Evolutionary conservation across 306 rosid species (phyloP), one percentile per base, ranked within the genome.

Genomic region (Luffa aegyptiaca): DNA sequence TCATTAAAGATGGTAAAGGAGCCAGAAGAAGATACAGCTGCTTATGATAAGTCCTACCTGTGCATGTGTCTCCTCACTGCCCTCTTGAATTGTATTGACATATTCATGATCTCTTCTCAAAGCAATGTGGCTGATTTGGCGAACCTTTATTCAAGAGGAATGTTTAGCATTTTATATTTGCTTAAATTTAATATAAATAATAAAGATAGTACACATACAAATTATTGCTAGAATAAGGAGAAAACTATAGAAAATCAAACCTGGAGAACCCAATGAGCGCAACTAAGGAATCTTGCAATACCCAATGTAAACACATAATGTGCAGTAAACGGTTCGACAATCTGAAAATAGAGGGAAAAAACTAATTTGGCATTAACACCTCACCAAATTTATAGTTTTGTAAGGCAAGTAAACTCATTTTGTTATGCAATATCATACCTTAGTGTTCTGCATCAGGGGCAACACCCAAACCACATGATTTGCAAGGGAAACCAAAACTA

Each of bases 251-350:
- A 80, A 26, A 56, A 86, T 63, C 87, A 78, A 87, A 93, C 98
- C 96, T 93, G 98, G 79, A 93, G 98, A 88, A 93, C 97, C 98
- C 98, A 93, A 86, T 93, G 98, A 36, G 98, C 98, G 84, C 98
- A 93, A 89, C 98, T 93, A 57, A 93, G 88, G 86, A 93, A 93
- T 86, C 98, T 91, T 39, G 98, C 98, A 3, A 93, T 88, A 52
- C 98, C 98, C 82, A 93, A 77, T 16, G 98, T 96, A 88, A 93
- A 93, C 64, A 93, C 96, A 74, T 93, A 93, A 81, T 93, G 98
- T 33, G 98, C 98, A 12, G 98, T 93, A 90, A 93, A 93, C 78
- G 98, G 98, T 82, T 93, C 98, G 44, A 93, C 98, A 79, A 93
- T 93, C 99, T 82, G 99, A 95, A 83, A 95, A 95, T 80, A 95